These are phyloP conservation scores for Candida loeiensis DNA, from an alignment of 805 yeast species.

Conservation along the genomic window DNA sequence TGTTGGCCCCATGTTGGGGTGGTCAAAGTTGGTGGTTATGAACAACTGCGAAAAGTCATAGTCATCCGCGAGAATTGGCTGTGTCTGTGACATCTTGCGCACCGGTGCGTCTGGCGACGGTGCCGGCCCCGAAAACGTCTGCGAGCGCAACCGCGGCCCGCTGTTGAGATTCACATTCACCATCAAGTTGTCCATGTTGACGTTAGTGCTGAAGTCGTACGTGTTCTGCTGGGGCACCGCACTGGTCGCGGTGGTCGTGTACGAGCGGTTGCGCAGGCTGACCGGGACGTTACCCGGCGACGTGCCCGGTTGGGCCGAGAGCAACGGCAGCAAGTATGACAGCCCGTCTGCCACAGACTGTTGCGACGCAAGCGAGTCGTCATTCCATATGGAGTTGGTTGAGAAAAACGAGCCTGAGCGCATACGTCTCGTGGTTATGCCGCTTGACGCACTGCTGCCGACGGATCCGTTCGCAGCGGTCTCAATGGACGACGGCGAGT, in stretches of 20 bases:
- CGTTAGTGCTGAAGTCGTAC: too few species aligned
- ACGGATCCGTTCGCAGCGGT: constrained; percentile 15
- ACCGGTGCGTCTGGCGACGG: constrained; percentile 12
- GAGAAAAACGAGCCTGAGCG: constrained; percentile 56
- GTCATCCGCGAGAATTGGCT: constrained; percentile 41
- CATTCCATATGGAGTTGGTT: constrained; percentile 58
- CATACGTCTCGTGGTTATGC: constrained; percentile 30
- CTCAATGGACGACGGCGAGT: constrained; percentile 18
- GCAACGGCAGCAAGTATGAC: constrained; percentile 18
- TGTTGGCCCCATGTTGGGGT: constrained; percentile 70
- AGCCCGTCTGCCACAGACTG: constrained; percentile 5
- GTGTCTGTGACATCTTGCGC: constrained; percentile 1
- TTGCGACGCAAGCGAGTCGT: constrained; percentile 25
- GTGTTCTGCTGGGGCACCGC: too few species aligned
- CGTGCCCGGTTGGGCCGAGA: constrained; percentile 15
- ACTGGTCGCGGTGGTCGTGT: constrained; percentile 46
- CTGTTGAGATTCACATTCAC: constrained; percentile 17
- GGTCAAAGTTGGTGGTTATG: constrained; percentile 70
- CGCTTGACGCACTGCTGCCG: constrained; percentile 15
- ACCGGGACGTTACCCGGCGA: constrained; percentile 10
- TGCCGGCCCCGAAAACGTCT: constrained; percentile 38
- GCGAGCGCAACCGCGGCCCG: constrained; percentile 33
- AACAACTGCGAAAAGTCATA: constrained; percentile 55
- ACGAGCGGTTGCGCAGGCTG: constrained; percentile 43
- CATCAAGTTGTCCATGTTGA: constrained; percentile 31